Evolutionary conservation across 805 yeast species (phyloP).

Genomic region (Wickerhamomyces bovis): DNA sequence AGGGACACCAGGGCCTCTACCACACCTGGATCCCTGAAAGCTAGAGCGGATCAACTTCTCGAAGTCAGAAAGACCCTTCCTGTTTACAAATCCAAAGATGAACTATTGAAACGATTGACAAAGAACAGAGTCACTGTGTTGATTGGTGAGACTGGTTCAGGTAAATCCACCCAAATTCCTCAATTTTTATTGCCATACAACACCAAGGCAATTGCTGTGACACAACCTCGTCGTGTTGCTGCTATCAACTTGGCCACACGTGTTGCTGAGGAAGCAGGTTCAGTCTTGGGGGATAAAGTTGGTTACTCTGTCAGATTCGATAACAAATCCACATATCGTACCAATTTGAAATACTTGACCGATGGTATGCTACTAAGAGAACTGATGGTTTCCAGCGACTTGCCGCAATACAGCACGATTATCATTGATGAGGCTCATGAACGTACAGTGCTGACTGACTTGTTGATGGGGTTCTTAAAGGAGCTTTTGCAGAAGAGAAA

Average conservation of each 20-base stretch:
- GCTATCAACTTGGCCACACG: constrained; percentile 91
- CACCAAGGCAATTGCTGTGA: constrained; percentile 68
- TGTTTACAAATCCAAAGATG: constrained; percentile 63
- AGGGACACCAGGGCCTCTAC: constrained; percentile 12
- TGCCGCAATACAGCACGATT: constrained; percentile 65
- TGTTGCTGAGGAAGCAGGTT: constrained; percentile 85
- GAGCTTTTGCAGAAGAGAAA: constrained; percentile 48
- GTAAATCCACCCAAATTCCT: constrained; percentile 96
- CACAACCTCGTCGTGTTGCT: constrained; percentile 95
- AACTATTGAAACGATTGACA: constrained; percentile 49
- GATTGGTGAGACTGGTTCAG: constrained; percentile 97
- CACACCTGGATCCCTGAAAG: constrained; percentile 24
- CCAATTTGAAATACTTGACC: constrained; percentile 79
- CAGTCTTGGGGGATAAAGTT: constrained; percentile 69
- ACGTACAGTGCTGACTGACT: constrained; percentile 86
- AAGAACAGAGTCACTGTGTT: constrained; percentile 66
- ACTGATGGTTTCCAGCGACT: constrained; percentile 63
- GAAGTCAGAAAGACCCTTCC: constrained; percentile 59
- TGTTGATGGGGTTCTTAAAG: constrained; percentile 83
- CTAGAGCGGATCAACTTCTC: background rate
- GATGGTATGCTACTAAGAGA: constrained; percentile 98
- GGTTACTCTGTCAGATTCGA: constrained; percentile 94
- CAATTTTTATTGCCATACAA: constrained; percentile 64
- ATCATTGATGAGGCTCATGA: constrained; percentile 97
- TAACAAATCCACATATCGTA: constrained; percentile 50